These are phyloP conservation scores for Prunella vulgaris DNA, from an alignment of 257 asterid genomes.

Conservation along the genomic window DNA sequence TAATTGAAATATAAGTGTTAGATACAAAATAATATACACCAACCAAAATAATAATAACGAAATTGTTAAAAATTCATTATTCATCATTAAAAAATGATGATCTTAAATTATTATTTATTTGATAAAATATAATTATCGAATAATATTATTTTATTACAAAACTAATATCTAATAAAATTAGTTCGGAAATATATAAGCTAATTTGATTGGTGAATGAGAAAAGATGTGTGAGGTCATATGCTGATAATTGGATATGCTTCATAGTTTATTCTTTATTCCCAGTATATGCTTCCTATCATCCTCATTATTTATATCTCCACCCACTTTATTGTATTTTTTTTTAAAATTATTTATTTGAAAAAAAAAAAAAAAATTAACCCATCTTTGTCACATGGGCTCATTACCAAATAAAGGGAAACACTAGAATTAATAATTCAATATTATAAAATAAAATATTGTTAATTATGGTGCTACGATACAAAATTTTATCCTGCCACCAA, in stretches of 20 bases:
- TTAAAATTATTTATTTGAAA: neutral
- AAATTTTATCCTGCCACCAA: neutral
- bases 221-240: constrained; percentile 3
- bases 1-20: too few relatives aligned
- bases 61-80: too few relatives aligned
- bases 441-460: neutral
- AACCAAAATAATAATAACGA: too few relatives aligned
- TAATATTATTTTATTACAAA: too few relatives aligned
- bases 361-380: neutral
- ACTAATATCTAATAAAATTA: too few relatives aligned
- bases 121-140: too few relatives aligned
- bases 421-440: neutral
- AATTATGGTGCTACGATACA: neutral
- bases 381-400: constrained; percentile 11
- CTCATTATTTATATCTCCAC: neutral
- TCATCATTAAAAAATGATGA: too few relatives aligned
- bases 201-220: neutral
- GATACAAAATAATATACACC: too few relatives aligned
- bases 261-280: neutral
- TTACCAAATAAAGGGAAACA: neutral
- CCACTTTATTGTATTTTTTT: neutral
- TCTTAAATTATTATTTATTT: too few relatives aligned
- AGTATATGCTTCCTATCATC: constrained; percentile 5
- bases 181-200: too few relatives aligned
- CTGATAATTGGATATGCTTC: constrained; percentile 28